Conservation (phyloP, 768 basidiomycete species). For the Coprinopsis marcescibilis region DNA sequence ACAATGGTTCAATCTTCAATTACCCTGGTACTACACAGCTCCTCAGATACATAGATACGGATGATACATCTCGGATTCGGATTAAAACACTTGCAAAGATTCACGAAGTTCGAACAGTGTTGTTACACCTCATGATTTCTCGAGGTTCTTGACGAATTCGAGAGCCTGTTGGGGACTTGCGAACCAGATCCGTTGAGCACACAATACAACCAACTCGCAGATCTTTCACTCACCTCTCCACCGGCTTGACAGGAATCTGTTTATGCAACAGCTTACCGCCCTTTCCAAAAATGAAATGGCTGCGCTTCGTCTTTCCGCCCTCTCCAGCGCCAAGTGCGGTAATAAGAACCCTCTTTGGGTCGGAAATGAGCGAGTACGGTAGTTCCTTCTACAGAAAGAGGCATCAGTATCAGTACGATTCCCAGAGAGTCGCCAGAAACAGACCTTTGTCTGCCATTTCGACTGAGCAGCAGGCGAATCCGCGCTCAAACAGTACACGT, state of each 20-base stretch:
- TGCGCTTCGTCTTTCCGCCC: slow-evolving; percentile 81
- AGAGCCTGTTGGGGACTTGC: slow-evolving; percentile 57
- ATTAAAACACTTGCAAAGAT: neutral
- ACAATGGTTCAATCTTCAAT: too few species aligned
- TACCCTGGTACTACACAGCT: too few species aligned
- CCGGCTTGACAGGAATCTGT: slow-evolving; percentile 81
- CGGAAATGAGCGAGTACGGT: slow-evolving; percentile 82
- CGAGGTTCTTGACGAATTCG: slow-evolving; percentile 56
- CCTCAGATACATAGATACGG: too few species aligned
- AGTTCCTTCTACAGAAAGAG: slow-evolving; percentile 58
- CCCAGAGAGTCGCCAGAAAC: slow-evolving; percentile 15
- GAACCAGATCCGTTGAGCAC: neutral
- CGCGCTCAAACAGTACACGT: slow-evolving; percentile 80
- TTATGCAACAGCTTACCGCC: slow-evolving; percentile 86
- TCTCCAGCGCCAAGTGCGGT: slow-evolving; percentile 75
- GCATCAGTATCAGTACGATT: neutral
- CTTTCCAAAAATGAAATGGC: slow-evolving; percentile 90
- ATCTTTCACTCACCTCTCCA: slow-evolving; percentile 55
- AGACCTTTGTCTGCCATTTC: slow-evolving; percentile 84
- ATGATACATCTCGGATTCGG: too few species aligned
- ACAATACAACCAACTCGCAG: neutral
- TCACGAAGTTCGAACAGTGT: slow-evolving; percentile 3
- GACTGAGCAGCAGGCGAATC: slow-evolving; percentile 69
- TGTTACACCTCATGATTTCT: slow-evolving; percentile 7
- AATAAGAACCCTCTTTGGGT: slow-evolving; percentile 79